Percentiles rank a stretch among this genome's conserved stretches.
These are phyloP conservation scores for Pseudonectria foliicola DNA, from an alignment of 2,329 filamentous ascomycete species.

Conservation along the genomic window DNA sequence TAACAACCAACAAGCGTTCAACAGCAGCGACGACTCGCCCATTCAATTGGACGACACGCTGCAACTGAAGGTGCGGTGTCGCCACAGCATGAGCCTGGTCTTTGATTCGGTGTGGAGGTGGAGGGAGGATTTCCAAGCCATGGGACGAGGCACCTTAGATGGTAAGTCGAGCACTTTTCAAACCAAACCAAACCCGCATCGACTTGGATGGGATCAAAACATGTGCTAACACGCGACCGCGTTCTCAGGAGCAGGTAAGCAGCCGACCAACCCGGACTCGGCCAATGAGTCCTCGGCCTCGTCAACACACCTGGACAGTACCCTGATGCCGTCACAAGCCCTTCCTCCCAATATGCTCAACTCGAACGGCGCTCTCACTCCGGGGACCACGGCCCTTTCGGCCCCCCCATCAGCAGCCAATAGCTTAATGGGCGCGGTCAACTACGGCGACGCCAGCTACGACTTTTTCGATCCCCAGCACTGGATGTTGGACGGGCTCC, in stretches of 20 bases:
- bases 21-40: slow-evolving; percentile 42
- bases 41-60: slow-evolving; percentile 60
- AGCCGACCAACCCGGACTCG: slow-evolving; percentile 79
- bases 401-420: slow-evolving; percentile 32
- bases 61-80: slow-evolving; percentile 73
- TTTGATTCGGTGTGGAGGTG: slow-evolving; percentile 83
- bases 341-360: slow-evolving; percentile 38
- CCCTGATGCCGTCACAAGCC: slow-evolving; percentile 40
- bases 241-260: slow-evolving; percentile 63
- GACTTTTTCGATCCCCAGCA: slow-evolving; percentile 89
- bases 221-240: no score
- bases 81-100: slow-evolving; percentile 78
- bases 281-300: slow-evolving; percentile 65
- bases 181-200: slow-evolving; percentile 8
- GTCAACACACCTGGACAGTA: slow-evolving; percentile 57
- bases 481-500: slow-evolving; percentile 83
- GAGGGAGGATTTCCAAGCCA: slow-evolving; percentile 70
- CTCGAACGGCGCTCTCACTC: slow-evolving; percentile 46
- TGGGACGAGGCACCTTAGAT: slow-evolving; percentile 63
- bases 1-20: slow-evolving; percentile 37
- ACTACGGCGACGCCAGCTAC: slow-evolving; percentile 63
- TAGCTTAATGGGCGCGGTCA: slow-evolving; percentile 42
- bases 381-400: slow-evolving; percentile 39
- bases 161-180: slow-evolving; percentile 42
- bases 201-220: slow-evolving; percentile 14